phyloP scores from a whole-genome alignment of 2,329 filamentous ascomycete genomes.

The Fusarium sp. region DNA sequence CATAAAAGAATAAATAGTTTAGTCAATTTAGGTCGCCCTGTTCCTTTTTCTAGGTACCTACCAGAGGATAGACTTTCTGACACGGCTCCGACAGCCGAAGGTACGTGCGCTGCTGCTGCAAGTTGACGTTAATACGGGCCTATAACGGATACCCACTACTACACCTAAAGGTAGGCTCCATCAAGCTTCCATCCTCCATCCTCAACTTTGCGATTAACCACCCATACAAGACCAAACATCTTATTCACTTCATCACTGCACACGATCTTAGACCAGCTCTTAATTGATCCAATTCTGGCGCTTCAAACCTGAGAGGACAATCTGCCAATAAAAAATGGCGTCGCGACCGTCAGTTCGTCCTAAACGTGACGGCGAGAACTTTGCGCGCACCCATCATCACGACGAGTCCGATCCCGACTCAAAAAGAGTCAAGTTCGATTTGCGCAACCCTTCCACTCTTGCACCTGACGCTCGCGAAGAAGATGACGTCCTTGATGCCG shows the following conservation, averaged over 20 bases:
- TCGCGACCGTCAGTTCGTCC: conserved; percentile 76
- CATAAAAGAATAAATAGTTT: not conserved
- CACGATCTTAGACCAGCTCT: not conserved
- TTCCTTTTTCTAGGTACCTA: not conserved
- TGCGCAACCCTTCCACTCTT: conserved; percentile 92
- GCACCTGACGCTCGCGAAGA: conserved; percentile 81
- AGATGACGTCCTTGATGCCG: conserved; percentile 83
- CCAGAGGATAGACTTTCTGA: not conserved
- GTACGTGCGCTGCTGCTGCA: not conserved
- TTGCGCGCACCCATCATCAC: conserved; percentile 77
- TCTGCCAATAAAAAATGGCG: conserved; percentile 56
- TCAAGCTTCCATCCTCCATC: conserved; percentile 19
- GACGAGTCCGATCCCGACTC: conserved; percentile 58
- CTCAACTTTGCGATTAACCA: conserved; percentile 14
- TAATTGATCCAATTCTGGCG: not conserved
- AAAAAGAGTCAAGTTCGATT: conserved; percentile 92
- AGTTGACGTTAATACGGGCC: not conserved
- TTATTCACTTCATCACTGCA: not conserved
- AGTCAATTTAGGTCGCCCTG: not conserved
- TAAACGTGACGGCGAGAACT: conserved; percentile 85
- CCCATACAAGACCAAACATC: not conserved
- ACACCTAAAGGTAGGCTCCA: conserved; percentile 13
- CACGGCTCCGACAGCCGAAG: not conserved
- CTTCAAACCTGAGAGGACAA: not conserved
- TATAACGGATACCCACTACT: not conserved